Evolutionary conservation across 305 asterid genomes (phyloP), one percentile per base, ranked within the genome.

Genomic region (Fraxinus sp.): DNA sequence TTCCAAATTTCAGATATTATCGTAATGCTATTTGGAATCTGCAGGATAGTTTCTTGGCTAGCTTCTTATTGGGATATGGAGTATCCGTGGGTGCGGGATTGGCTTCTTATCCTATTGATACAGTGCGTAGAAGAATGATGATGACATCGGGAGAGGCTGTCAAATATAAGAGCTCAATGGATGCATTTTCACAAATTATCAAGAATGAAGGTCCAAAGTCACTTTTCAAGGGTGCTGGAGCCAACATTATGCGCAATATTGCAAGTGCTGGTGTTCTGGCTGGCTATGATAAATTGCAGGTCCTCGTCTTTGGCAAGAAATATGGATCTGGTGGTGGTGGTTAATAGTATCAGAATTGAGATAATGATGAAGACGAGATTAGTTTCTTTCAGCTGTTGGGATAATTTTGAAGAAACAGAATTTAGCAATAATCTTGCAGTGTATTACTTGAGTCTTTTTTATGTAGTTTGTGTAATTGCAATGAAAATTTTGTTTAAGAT

Each of bases 111-210:
- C 94, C 94, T 24, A 86, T 86, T 0, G 91, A 86, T 33, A 89
- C 91, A 0, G 89, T 89, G 71, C 89, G 93, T 64, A 86, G 95
- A 91, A 90, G 95, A 80, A 91, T 91, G 95, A 91, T 91, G 95
- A 91, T 91, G 95, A 91, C 95, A 33, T 91, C 93, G 9, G 95
- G 95, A 6, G 93, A 91, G 79, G 87, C 93, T 0, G 90, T 91
- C 79, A 91, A 91, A 77, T 91, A 90, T 64, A 91, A 84, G 82
- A 87, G 88, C 85, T 90, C 95, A 16, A 6, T 86, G 35, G 92
- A 91, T 73, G 95, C 95, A 2, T 90, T 91, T 82, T 32, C 86
- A 1, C 90, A 89, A 85, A 91, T 91, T 22, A 79, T 90, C 41
- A 86, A 88, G 87, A 89, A 86, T 32, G 95, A 91, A 86, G 94